Conservation (phyloP, 2,329 filamentous ascomycete genomes). For the Daldinia sp. region DNA sequence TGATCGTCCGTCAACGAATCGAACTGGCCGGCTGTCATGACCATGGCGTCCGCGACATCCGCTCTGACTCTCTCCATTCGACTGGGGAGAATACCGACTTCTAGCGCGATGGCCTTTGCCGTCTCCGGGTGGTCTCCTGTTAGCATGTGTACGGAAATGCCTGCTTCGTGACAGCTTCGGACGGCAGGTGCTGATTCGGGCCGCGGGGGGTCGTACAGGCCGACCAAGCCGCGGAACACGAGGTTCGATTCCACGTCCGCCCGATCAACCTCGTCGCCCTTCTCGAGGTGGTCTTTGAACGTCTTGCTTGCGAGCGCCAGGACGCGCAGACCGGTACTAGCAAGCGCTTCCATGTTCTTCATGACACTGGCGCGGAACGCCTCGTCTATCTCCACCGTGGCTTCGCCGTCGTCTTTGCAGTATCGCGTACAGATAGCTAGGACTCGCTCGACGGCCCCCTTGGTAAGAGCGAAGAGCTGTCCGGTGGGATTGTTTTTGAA, state of each 20-base stretch:
- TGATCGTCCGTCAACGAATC: conserved; percentile 72
- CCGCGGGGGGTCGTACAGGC: conserved; percentile 78
- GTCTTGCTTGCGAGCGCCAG: conserved; percentile 71
- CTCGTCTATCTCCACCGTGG: conserved; percentile 58
- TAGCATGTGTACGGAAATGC: conserved; percentile 76
- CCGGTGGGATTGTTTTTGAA: conserved; percentile 60
- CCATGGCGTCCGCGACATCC: conserved; percentile 68
- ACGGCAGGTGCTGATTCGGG: conserved; percentile 73
- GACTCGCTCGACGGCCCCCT: conserved; percentile 76
- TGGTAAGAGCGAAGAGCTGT: conserved; percentile 61
- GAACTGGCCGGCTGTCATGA: conserved; percentile 74
- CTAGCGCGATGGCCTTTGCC: conserved; percentile 70
- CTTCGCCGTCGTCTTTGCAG: conserved; percentile 51
- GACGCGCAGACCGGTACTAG: conserved; percentile 70
- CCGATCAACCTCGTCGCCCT: conserved; percentile 62
- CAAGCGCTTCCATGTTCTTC: conserved; percentile 72
- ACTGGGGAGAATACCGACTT: conserved; percentile 70
- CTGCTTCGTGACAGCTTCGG: conserved; percentile 69
- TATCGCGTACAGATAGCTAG: conserved; percentile 68
- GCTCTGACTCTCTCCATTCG: conserved; percentile 69
- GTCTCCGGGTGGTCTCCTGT: conserved; percentile 75
- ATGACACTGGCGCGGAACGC: conserved; percentile 65
- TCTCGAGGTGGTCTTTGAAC: conserved; percentile 56
- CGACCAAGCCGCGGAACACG: conserved; percentile 74
- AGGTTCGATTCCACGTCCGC: conserved; percentile 69